Evolutionary conservation across 441 rosid species (phyloP).

Genomic region (Codiaeum variegatum): DNA sequence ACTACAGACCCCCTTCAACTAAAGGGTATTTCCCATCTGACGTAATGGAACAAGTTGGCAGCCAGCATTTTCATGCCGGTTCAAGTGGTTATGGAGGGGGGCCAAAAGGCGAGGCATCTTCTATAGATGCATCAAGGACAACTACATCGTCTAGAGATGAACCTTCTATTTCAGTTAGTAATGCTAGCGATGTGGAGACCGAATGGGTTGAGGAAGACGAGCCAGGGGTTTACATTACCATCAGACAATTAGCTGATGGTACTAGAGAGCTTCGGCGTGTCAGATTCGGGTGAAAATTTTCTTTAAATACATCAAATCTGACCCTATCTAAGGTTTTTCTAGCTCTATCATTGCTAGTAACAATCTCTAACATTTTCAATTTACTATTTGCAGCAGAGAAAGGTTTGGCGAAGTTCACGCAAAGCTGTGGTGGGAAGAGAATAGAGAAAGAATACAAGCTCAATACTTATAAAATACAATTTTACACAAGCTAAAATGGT

Average conservation of each 20-base stretch:
- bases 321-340: too few species aligned
- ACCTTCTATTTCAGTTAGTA: conserved; percentile 76
- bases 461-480: conserved; percentile 66
- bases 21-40: conserved; percentile 35
- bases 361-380: not conserved
- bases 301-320: too few species aligned
- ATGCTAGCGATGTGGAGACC: conserved; percentile 84
- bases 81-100: conserved; percentile 53
- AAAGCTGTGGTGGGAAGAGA: conserved; percentile 96
- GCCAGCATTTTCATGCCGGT: conserved; percentile 42
- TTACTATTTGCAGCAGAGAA: conserved; percentile 60
- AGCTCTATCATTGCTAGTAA: too few species aligned
- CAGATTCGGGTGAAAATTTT: conserved; percentile 99
- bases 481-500: conserved; percentile 9
- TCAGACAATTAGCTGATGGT: conserved; percentile 85
- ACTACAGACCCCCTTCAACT: conserved; percentile 52
- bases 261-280: conserved; percentile 95
- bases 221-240: conserved; percentile 93
- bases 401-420: conserved; percentile 89
- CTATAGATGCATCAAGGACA: conserved; percentile 60
- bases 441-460: conserved; percentile 94
- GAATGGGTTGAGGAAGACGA: conserved; percentile 96
- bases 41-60: conserved; percentile 35
- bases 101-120: conserved; percentile 39
- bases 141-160: conserved; percentile 91